Base-by-base conservation (phyloP, 176 grass and related monocot species). In the Olyra latifolia region DNA sequence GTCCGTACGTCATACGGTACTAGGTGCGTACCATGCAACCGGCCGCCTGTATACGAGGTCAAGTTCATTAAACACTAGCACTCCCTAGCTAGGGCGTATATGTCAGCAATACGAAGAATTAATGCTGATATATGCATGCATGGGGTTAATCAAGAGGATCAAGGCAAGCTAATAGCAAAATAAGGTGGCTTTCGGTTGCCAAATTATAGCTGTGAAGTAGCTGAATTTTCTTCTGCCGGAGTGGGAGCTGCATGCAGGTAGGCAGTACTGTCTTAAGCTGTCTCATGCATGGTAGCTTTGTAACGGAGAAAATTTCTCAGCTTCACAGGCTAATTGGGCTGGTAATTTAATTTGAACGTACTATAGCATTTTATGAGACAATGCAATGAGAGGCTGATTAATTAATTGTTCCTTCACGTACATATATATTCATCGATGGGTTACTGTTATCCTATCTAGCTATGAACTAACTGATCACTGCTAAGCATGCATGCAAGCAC, bases 181-280 rank as follows among this genome's bases (percentile, higher is more conserved):
- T 85, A 89, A 85, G 41, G 25, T 35, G 71, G 48, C 27, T 62
- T 45, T 28, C 64, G 15, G 13, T 58, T 76, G 66, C 82, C 69
- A 52, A 32, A 88, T 35, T 35, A 4, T 35, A 72, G 80, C 68
- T 87, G 85, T 90, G 91, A 92, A 97, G 91, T 92, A 92, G 94
- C 68, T 90, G 88, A 97, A 97, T 94, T 94, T 97, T 97, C 87
- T 97, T 92, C 85, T 55, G 24, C 77, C 10, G 19, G 50, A 29
- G 17, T 1, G 24, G 52, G 82, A 54, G 59, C 16, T 82, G 57
- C 65, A 76, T 15, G 39, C 38, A 57, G 63, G 20, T 39, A 49
- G 24, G 13, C 38, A 45, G 55, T n/a, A 0, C 0, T 66, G 41
- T 20, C 11, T 29, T 59, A 74, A 4, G 46, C 38, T 80, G 27